Evolutionary conservation across 305 asterid genomes (phyloP), one percentile per base, ranked within the genome.

Genomic region (Coffea humblotiana): DNA sequence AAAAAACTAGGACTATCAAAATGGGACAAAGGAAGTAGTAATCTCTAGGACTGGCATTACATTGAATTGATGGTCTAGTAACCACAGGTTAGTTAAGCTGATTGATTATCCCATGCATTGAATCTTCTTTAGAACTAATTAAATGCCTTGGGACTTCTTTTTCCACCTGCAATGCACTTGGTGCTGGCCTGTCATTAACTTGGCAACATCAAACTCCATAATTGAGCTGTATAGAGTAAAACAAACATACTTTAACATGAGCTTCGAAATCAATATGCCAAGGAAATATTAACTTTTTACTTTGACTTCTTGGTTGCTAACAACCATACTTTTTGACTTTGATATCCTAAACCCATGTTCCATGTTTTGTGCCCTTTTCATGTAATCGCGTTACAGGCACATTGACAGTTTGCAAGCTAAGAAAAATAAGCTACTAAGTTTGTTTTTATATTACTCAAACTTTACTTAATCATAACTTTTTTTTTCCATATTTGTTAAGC

Each of bases 291-390:
- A 11, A 56, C 68, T 56, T 58, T 74, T 25, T 21, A 58, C 40
- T 56, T 58, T 75, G 56, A 37, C 56, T 58, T 58, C 25, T 6
- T 75, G 40, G 40, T 6, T 14, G 3, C 21, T 27, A 16, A 15
- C 19, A 3, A n/a, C 60, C 15, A 45, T 45, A 27, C 71, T 64
- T 63, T 67, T 76, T 76, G 72, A 76, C 72, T 76, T 45, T 12
- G 23, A 7, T 67, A 32, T 75, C 69, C 40, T 75, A 16, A 19
- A 58, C 37, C 70, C 70, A 75, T 56, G 54, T 75, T 60, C 78
- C 12, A 58, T 75, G 78, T 75, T 56, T 66, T 35, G 23, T 25
- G 12, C 19, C 13, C 52, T 56, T 58, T 54, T 11, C 21, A 9
- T 66, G 2, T 66, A 66, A 66, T 29, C 21, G 15, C 45, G 29